Base-by-base conservation (phyloP, 805 yeast genomes). In the Candida koratica region DNA sequence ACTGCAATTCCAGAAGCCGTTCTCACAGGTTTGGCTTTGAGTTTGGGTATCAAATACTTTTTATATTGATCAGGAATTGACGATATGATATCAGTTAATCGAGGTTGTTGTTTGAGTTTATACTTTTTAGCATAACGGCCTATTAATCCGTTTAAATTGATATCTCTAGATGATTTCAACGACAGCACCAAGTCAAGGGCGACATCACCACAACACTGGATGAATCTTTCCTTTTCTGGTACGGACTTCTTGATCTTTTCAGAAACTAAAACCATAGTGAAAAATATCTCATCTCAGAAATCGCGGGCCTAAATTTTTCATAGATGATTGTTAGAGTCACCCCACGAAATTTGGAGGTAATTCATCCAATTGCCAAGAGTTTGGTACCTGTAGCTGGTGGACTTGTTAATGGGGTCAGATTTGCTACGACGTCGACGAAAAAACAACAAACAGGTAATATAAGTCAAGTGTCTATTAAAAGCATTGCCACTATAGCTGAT, bases 1-100 rank as follows among this genome's bases (percentile, higher is more conserved):
- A 93, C 98, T 7, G 98, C 98, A 41, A 93, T 95, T 51, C 98
- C 98, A 8, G 95, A 84, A 0, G 98, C 98, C 0, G 98, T 93
- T 61, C 98, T 75, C 29, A 93, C 97, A 0, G 98, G 98, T 60
- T 93, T 93, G n/a, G 98, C 98, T 62, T 93, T 86, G 30, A 93
- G 70, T 61, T 89, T 89, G 2, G 97, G 98, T 25, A 93, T 69
- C 37, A 93, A 64, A 53, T 88, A 88, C 56, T 87, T 87, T 60
- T 86, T 87, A 61, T 90, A 84, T 55, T 90, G 96, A 55, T 90
- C 97, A 7, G 98, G 98, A 42, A 93, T 90, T 1, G 97, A 84
- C 24, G 87, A 77, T 20, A 93, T 90, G 51, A 93, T 88, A 61
- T 93, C 98, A 1, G 97, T 90, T 34, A 93, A 70, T 50, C 97